phyloP scores from a whole-genome alignment of 2,329 filamentous ascomycete genomes.

The Geosmithia morbida region DNA sequence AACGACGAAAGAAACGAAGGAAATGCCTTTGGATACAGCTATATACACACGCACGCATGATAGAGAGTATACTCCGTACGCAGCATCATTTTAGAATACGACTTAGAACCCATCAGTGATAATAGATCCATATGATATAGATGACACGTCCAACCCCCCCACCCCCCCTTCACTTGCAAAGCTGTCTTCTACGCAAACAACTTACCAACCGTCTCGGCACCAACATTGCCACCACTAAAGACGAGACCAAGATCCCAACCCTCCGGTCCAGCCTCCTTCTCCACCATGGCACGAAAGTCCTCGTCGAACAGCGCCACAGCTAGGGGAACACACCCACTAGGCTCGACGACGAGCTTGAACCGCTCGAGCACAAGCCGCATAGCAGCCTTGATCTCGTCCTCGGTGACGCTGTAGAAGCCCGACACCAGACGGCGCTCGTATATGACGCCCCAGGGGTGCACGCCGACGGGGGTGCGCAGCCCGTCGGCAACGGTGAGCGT shows the following conservation, averaged over 20 bases:
- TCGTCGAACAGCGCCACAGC: conserved; percentile 77
- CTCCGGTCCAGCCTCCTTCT: conserved; percentile 51
- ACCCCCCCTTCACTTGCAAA: too few relatives aligned
- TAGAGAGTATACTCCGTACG: too few relatives aligned
- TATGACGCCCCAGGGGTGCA: conserved; percentile 64
- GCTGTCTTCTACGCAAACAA: conserved; percentile 24
- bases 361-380: conserved; percentile 71
- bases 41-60: too few relatives aligned
- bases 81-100: not conserved
- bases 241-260: conserved; percentile 60
- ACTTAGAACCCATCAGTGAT: not conserved
- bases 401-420: conserved; percentile 59
- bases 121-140: not conserved
- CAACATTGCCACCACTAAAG: conserved; percentile 46
- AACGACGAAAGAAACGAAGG: not conserved
- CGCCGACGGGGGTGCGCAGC: conserved; percentile 67
- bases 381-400: conserved; percentile 67
- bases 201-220: conserved; percentile 34
- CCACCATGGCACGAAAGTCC: conserved; percentile 60
- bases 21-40: too few relatives aligned
- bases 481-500: conserved; percentile 81
- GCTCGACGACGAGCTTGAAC: conserved; percentile 84
- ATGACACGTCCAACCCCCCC: conserved; percentile 2
- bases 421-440: conserved; percentile 54
- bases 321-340: conserved; percentile 70